phyloP scores from a whole-genome alignment of 1,139 yeast species.

The Geotrichum citri-aurantii region DNA sequence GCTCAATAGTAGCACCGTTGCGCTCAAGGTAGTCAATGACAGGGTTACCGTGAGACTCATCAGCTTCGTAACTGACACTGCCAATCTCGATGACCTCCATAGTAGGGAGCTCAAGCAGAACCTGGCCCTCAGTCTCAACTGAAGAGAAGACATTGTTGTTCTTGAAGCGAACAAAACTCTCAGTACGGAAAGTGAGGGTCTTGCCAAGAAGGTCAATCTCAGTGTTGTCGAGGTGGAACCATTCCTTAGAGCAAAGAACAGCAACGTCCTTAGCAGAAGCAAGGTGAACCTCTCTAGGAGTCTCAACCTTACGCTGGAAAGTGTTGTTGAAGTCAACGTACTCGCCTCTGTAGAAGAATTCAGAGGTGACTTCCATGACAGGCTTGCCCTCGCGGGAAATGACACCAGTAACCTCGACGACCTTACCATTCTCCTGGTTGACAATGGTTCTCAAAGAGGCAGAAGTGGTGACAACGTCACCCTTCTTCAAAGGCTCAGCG shows the following conservation, averaged over 20 bases:
- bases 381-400: constrained; percentile 69
- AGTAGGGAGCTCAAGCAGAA: constrained; percentile 82
- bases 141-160: constrained; percentile 69
- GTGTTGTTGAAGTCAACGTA: constrained; percentile 87
- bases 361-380: constrained; percentile 90
- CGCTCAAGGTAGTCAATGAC: constrained; percentile 89
- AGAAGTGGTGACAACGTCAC: constrained; percentile 73
- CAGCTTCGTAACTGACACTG: constrained; percentile 82
- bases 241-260: constrained; percentile 88
- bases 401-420: constrained; percentile 92
- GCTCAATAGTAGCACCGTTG: constrained; percentile 90
- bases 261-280: constrained; percentile 84
- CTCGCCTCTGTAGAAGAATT: constrained; percentile 93
- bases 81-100: constrained; percentile 89
- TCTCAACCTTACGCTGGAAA: constrained; percentile 81
- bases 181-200: constrained; percentile 83
- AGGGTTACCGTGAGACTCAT: constrained; percentile 93
- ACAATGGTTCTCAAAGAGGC: constrained; percentile 86
- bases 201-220: constrained; percentile 69
- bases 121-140: constrained; percentile 80
- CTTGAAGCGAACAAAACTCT: constrained; percentile 78
- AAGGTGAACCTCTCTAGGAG: constrained; percentile 75
- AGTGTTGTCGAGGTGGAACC: constrained; percentile 81
- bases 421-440: constrained; percentile 88
- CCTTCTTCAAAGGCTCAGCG: constrained; percentile 82